A percentile compares a stretch with the other conserved stretches of the same genome.
phyloP scores from a whole-genome alignment of 148 eudicot genomes.

The Talinum fruticosum region DNA sequence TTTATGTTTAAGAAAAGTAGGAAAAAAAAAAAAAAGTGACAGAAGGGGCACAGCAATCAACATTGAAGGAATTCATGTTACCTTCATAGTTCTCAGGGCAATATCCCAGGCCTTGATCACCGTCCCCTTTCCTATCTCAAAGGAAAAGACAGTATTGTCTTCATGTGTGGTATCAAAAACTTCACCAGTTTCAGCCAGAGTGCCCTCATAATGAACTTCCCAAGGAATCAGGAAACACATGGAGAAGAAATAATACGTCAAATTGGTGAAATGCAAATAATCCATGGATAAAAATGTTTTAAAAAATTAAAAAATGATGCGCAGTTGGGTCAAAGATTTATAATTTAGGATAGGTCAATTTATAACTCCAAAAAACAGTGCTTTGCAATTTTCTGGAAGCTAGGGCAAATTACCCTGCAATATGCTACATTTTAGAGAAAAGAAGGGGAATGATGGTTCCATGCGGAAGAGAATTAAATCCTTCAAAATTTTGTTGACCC shows the following conservation, averaged over 20 bases:
- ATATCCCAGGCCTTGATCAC: conserved; percentile 98
- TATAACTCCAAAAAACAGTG: neutral
- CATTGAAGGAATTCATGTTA: conserved; percentile 14
- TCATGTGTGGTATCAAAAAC: conserved; percentile 92
- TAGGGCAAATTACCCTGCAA: neutral
- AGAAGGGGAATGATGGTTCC: neutral
- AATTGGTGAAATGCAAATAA: neutral
- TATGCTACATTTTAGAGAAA: neutral
- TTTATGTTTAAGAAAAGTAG: neutral
- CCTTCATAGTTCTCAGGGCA: conserved; percentile 94
- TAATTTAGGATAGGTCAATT: neutral
- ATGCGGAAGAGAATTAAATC: neutral
- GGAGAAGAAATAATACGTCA: neutral
- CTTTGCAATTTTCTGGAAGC: neutral
- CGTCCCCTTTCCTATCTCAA: conserved; percentile 80
- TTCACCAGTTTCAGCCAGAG: conserved; percentile 84
- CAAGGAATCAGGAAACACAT: neutral
- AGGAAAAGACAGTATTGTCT: conserved; percentile 81
- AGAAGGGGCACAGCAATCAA: neutral
- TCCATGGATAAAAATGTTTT: neutral
- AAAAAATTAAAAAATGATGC: neutral
- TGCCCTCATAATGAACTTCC: conserved; percentile 88
- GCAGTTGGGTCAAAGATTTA: neutral
- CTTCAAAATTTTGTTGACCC: neutral
- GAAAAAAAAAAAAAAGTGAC: neutral